Evolutionary conservation across 2,329 filamentous ascomycete species (phyloP), one percentile per base, ranked within the genome.

Genomic region (Aspergillus ruber): DNA sequence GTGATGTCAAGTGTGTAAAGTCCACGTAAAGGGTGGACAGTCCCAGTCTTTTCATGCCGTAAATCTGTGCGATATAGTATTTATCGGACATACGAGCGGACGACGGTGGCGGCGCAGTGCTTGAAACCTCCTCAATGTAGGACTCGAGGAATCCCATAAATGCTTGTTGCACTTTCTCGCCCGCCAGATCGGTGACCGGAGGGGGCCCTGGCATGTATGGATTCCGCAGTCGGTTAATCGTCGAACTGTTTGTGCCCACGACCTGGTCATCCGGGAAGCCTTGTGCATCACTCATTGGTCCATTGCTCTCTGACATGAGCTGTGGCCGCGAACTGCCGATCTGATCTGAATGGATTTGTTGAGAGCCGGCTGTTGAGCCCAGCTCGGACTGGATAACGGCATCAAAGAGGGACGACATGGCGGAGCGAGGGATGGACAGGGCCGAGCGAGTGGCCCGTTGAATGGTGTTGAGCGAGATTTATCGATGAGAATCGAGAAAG

Each of bases 1-100:
- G 85, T 32, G 82, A 79, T 48, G 83, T 80, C 25, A 98, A 74
- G 67, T 98, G 93, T 56, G 84, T 88, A 70, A 73, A 85, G 59
- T 85, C 82, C 56, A 85, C 77, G 53, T 85, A 85, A 40, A 85
- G 75, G 2, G 82, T 85, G 2, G 82, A 84, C 10, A 84, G 74
- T 45, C 77, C 74, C 59, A 81, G 82, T 52, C 79, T 75, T 50
- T 73, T 71, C 66, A 85, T 74, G 41, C 82, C 82, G 55, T 82
- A 76, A 50, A 85, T 82, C 59, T 85, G 82, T 23, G 80, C 80
- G 54, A 85, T 74, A 62, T 85, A 85, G 68, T 84, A 85, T 61
- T 82, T 82, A 64, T 83, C 77, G 49, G 69, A 74, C 21, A 79
- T 76, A 10, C 76, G 72, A 42, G 79, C 76, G 9, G 78, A 78